Evolutionary conservation across 305 asterid genomes (phyloP).

Genomic region (Caryopteris hybrid): DNA sequence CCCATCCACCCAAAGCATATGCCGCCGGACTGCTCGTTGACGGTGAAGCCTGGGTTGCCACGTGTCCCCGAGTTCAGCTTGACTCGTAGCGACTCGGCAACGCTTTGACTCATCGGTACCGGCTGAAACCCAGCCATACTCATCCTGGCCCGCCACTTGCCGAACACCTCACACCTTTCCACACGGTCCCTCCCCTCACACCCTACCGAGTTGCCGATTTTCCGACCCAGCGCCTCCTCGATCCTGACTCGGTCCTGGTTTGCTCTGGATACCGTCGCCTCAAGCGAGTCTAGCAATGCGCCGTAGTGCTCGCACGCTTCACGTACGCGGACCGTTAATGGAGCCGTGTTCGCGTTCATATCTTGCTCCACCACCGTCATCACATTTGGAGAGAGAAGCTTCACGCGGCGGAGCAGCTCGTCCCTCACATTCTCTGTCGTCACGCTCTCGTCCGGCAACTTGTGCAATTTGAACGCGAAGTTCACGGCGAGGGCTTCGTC

Average conservation of each 20-base stretch:
- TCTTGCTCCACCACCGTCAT: conserved; percentile 88
- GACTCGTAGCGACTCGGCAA: conserved; percentile 46
- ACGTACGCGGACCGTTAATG: conserved; percentile 64
- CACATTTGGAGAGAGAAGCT: conserved; percentile 53
- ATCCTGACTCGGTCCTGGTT: conserved; percentile 47
- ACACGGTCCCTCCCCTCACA: conserved; percentile 97
- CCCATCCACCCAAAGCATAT: conserved; percentile 94
- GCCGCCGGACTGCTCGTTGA: conserved; percentile 60
- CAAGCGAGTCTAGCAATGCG: conserved; percentile 75
- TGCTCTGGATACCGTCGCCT: conserved; percentile 47
- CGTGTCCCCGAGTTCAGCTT: conserved; percentile 66
- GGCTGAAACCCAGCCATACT: conserved; percentile 80
- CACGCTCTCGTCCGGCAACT: conserved; percentile 89
- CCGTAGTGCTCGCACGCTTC: conserved; percentile 71
- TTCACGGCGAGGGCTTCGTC: conserved; percentile 80
- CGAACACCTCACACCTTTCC: conserved; percentile 83
- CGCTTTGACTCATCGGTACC: conserved; percentile 44
- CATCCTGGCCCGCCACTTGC: conserved; percentile 96
- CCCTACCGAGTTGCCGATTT: conserved; percentile 77
- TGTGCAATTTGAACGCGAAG: conserved; percentile 69
- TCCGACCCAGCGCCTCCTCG: conserved; percentile 85
- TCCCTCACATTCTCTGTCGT: conserved; percentile 73
- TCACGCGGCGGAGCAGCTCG: conserved; percentile 81
- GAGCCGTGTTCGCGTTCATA: conserved; percentile 69
- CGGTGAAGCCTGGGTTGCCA: conserved; percentile 91